These are phyloP conservation scores for Syncephalis plumigaleata DNA, from an alignment of 371 early-diverging fungal genomes.

Conservation along the genomic window DNA sequence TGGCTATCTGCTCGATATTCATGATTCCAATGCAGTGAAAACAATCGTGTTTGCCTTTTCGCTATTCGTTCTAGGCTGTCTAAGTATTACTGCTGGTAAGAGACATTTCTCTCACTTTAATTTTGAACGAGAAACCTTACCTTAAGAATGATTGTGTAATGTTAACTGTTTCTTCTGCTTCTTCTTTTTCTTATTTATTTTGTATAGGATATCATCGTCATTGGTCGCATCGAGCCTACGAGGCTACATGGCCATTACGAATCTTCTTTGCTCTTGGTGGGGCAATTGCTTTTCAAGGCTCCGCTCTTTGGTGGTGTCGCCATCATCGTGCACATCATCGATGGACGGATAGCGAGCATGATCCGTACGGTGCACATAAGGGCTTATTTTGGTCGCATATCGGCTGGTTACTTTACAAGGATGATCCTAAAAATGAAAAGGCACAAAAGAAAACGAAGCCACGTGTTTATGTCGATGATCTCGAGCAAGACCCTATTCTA, in stretches of 20 bases:
- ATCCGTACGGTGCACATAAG: constrained; percentile 75
- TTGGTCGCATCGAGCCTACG: constrained; percentile 66
- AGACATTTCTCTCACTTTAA: too few species aligned
- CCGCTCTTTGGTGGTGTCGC: constrained; percentile 70
- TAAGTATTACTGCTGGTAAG: too few species aligned
- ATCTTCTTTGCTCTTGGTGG: constrained; percentile 40
- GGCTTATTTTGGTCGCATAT: constrained; percentile 80
- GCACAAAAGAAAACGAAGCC: neutral
- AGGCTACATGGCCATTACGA: constrained; percentile 34
- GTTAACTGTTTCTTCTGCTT: too few species aligned
- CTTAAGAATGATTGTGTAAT: too few species aligned
- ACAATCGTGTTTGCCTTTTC: too few species aligned
- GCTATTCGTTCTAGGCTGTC: too few species aligned
- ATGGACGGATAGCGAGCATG: constrained; percentile 73
- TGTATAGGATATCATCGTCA: constrained; percentile 60
- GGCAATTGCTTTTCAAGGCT: constrained; percentile 65
- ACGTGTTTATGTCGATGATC: constrained; percentile 71
- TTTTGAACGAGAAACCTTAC: too few species aligned
- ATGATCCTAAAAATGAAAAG: constrained; percentile 29
- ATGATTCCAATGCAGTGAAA: too few species aligned
- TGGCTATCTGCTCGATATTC: too few species aligned
- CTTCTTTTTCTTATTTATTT: too few species aligned
- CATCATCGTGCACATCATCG: constrained; percentile 87
- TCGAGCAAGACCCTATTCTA: constrained; percentile 60
- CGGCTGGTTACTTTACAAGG: constrained; percentile 77